Evolutionary conservation across 306 rosid genomes (phyloP), one percentile per base, ranked within the genome.

Genomic region (Styphnolobium japonicum): DNA sequence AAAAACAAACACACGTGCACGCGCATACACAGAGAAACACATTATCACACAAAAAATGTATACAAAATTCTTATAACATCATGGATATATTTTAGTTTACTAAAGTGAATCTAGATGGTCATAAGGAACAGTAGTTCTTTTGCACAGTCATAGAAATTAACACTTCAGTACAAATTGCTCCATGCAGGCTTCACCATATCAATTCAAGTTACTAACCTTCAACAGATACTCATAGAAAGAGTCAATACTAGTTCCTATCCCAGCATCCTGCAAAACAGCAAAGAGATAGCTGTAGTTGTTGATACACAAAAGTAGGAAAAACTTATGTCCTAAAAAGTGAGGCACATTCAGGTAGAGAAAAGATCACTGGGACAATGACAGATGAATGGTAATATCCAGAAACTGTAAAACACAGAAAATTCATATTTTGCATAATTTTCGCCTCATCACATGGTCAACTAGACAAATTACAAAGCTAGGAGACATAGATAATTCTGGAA

Each of bases 171-270:
- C 51, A 75, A 76, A 67, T 70, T 62, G 61, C 74, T 57, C 15
- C 49, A 53, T 19, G 55, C 61, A 79, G 52, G 67, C 39, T 82
- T 81, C 80, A 70, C 40, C 63, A 61, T 40, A 62, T 23, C 71
- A 85, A 68, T 45, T 75, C 74, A 22, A 2, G 75, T 58, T 65
- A 87, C 97, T 79, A 57, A 94, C 98, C 98, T 94, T 94, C 60
- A 94, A 87, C 34, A 94, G 89, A 73, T 91, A 94, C 90, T 94
- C 97, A 69, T 94, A 94, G 87, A 94, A 94, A 78, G 98, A 94
- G 86, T 94, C 98, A 23, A 94, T 94, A 68, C 98, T 94, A 75
- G 98, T 92, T 87, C 98, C 98, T 76, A 94, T 91, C 77, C 98
- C 98, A 62, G 98, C 97, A 88, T 94, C 98, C 98, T 94, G 92